phyloP scores from a whole-genome alignment of 2,329 filamentous ascomycete genomes.

The Colletotrichum horii region DNA sequence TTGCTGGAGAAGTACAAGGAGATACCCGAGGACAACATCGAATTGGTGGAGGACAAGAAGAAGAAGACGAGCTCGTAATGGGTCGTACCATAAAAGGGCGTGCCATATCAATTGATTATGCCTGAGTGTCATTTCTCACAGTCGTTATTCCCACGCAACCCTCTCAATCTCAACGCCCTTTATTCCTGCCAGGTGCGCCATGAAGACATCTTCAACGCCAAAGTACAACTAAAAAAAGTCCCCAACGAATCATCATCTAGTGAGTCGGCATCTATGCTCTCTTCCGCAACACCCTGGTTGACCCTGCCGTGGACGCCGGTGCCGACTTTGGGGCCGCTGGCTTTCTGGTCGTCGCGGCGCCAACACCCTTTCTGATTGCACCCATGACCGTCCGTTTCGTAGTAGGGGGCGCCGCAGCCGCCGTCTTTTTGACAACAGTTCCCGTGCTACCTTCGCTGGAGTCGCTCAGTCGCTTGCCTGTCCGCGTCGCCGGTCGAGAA shows the following conservation, averaged over 20 bases:
- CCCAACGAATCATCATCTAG: background rate
- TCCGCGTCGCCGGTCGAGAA: constrained; percentile 48
- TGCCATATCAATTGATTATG: constrained; percentile 12
- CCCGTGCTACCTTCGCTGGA: constrained; percentile 68
- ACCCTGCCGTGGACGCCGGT: constrained; percentile 46
- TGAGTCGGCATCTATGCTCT: constrained; percentile 38
- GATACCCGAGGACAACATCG: constrained; percentile 94
- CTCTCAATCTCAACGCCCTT: background rate
- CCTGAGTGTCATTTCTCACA: background rate
- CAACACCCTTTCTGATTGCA: constrained; percentile 58
- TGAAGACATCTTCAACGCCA: background rate
- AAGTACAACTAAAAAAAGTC: background rate
- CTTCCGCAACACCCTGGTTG: constrained; percentile 61
- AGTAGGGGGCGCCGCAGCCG: constrained; percentile 38
- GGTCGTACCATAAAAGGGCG: background rate
- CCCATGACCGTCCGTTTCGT: constrained; percentile 59
- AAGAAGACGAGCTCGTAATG: constrained; percentile 56
- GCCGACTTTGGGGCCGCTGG: constrained; percentile 48
- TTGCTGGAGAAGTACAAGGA: constrained; percentile 86
- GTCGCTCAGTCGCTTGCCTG: constrained; percentile 62
- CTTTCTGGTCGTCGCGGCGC: constrained; percentile 55
- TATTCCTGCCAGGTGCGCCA: background rate
- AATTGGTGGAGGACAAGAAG: constrained; percentile 95
- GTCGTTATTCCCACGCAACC: constrained; percentile 10
- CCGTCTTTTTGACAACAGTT: constrained; percentile 66